phyloP scores from a whole-genome alignment of 805 yeast species.

The Pichia exigua region DNA sequence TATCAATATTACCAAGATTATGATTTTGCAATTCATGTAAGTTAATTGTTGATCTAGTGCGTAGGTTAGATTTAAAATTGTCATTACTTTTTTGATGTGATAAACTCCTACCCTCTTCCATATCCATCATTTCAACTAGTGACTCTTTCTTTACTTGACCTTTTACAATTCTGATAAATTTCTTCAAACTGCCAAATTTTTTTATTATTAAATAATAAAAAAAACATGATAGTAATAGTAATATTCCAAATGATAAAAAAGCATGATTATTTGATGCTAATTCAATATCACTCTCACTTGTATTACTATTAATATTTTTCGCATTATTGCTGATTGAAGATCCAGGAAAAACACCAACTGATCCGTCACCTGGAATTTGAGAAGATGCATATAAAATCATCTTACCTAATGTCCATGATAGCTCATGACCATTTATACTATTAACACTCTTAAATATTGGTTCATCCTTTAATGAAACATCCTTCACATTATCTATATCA shows the following conservation, averaged over 20 bases:
- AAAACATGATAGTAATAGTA: neutral
- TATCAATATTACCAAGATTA: neutral
- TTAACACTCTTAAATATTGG: slow-evolving; percentile 67
- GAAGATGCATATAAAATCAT: slow-evolving; percentile 78
- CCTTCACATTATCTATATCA: slow-evolving; percentile 27
- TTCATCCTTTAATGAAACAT: slow-evolving; percentile 9
- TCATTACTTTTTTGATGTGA: slow-evolving; percentile 8
- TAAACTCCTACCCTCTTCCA: slow-evolving; percentile 11
- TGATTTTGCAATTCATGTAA: slow-evolving; percentile 14
- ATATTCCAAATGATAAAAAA: slow-evolving; percentile 1
- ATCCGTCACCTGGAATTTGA: slow-evolving; percentile 33
- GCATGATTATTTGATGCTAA: neutral
- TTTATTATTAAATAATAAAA: slow-evolving; percentile 3
- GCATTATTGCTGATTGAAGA: slow-evolving; percentile 15
- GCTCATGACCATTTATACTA: slow-evolving; percentile 71
- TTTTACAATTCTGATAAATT: slow-evolving; percentile 3
- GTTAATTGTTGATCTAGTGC: slow-evolving; percentile 27
- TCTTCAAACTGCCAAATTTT: slow-evolving; percentile 10
- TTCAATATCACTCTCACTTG: slow-evolving; percentile 24
- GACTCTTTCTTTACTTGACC: slow-evolving; percentile 2
- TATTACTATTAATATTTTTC: slow-evolving; percentile 33
- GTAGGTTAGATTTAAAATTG: slow-evolving; percentile 13
- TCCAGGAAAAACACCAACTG: slow-evolving; percentile 14
- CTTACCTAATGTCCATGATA: slow-evolving; percentile 94
- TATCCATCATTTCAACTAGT: slow-evolving; percentile 5